Percentiles rank a stretch among this genome's conserved stretches.
phyloP scores from a whole-genome alignment of 2,329 filamentous ascomycete species.

The Epichloe baconii region DNA sequence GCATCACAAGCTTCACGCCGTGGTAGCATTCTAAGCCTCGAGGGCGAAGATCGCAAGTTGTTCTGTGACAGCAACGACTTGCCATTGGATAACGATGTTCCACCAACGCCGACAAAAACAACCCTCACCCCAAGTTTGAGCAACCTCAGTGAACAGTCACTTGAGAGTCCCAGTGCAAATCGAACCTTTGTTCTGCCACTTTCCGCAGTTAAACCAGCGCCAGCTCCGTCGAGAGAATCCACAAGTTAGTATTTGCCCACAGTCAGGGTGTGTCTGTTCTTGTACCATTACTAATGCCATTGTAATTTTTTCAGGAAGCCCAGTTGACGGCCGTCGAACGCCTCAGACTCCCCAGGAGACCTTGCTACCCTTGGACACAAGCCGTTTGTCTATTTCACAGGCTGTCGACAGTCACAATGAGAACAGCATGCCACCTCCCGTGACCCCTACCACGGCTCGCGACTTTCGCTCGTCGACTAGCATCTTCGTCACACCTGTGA shows the following conservation, averaged over 20 bases:
- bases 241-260: conserved; percentile 30
- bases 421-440: conserved; percentile 39
- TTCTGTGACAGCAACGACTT: conserved; percentile 20
- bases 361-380: conserved; percentile 65
- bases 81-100: conserved; percentile 46
- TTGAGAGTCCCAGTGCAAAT: conserved; percentile 36
- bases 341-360: conserved; percentile 71
- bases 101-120: conserved; percentile 89
- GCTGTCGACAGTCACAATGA: conserved; percentile 26
- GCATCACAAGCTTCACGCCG: conserved; percentile 31
- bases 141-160: conserved; percentile 23
- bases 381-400: conserved; percentile 69
- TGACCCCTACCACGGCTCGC: conserved; percentile 62
- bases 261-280: conserved; percentile 6
- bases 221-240: conserved; percentile 20
- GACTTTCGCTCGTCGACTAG: conserved; percentile 37
- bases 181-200: conserved; percentile 28
- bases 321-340: conserved; percentile 45
- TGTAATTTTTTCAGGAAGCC: conserved; percentile 36
- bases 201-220: conserved; percentile 23
- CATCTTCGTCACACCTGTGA: conserved; percentile 53
- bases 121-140: conserved; percentile 29
- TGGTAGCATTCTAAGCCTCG: conserved; percentile 67
- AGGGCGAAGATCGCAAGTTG: conserved; percentile 57
- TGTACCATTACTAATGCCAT: not conserved